phyloP scores from a whole-genome alignment of 116 monocot species.

The Cymodocea nodosa region DNA sequence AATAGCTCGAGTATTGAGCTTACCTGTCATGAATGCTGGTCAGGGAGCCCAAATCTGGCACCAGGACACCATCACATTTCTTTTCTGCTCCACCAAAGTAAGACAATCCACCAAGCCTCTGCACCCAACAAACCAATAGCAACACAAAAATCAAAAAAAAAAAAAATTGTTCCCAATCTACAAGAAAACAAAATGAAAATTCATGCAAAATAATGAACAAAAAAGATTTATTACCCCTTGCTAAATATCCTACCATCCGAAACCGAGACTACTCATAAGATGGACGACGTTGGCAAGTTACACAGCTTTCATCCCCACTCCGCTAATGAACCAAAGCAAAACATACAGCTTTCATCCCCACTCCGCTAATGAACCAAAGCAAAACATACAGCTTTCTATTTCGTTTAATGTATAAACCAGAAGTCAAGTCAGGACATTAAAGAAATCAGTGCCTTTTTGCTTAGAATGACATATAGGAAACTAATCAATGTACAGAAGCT shows the following conservation, averaged over 20 bases:
- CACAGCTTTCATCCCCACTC: no score
- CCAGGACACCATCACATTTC: conserved; percentile 67
- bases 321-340: no score
- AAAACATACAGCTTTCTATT: no score
- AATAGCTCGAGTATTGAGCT: not conserved
- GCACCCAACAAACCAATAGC: not conserved
- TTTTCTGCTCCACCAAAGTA: conserved; percentile 89
- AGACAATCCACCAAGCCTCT: conserved; percentile 81
- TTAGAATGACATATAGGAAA: no score
- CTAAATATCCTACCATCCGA: not conserved
- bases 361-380: no score
- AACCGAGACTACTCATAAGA: not conserved
- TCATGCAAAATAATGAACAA: no score
- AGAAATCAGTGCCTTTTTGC: not conserved
- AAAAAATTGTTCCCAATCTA: no score
- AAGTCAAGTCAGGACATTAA: conserved; percentile 1
- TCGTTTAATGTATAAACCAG: no score
- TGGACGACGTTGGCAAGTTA: not conserved
- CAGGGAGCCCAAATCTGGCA: conserved; percentile 76
- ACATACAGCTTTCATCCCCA: no score
- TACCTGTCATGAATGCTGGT: conserved; percentile 88
- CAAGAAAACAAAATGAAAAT: no score
- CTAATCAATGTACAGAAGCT: no score
- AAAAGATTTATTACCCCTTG: no score
- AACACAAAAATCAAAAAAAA: not conserved